Evolutionary conservation across 805 yeast genomes (phyloP).

Genomic region (Hanseniaspora nectarophila): DNA sequence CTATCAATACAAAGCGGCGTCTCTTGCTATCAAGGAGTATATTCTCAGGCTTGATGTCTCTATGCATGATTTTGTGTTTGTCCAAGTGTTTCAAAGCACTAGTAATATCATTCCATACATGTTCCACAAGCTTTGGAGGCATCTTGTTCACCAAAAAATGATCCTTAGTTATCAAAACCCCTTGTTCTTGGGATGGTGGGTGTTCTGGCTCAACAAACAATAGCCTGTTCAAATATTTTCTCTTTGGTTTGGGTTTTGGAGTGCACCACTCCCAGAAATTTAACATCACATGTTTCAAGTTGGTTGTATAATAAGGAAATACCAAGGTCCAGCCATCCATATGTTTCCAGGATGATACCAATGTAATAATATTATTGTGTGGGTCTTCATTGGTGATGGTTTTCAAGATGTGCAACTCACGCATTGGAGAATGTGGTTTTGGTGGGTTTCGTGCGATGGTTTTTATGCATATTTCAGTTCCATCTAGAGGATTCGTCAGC

Average conservation of each 20-base stretch:
- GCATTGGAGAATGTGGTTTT: constrained; percentile 3
- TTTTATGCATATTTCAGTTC: background rate
- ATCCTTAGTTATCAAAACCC: background rate
- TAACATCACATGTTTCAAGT: constrained; percentile 15
- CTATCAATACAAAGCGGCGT: constrained; percentile 32
- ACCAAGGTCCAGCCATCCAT: constrained; percentile 15
- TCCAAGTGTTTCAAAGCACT: constrained; percentile 72
- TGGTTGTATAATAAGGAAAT: constrained; percentile 15
- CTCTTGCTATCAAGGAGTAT: constrained; percentile 54
- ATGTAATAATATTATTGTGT: constrained; percentile 6
- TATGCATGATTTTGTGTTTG: constrained; percentile 78
- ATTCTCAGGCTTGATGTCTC: constrained; percentile 90
- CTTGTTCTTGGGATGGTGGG: too few species aligned
- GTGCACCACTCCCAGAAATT: constrained; percentile 12
- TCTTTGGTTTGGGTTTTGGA: background rate
- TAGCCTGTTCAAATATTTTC: background rate
- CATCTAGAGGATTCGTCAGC: background rate
- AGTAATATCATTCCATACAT: constrained; percentile 60
- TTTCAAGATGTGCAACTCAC: constrained; percentile 6
- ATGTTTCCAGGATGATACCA: constrained; percentile 20
- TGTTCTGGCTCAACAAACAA: background rate
- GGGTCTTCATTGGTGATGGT: background rate
- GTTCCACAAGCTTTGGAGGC: constrained; percentile 17
- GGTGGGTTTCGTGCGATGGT: background rate
- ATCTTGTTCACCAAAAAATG: constrained; percentile 18